These are phyloP conservation scores for Artemisia tridentata DNA, from an alignment of 129 eudicot genomes.

Conservation along the genomic window DNA sequence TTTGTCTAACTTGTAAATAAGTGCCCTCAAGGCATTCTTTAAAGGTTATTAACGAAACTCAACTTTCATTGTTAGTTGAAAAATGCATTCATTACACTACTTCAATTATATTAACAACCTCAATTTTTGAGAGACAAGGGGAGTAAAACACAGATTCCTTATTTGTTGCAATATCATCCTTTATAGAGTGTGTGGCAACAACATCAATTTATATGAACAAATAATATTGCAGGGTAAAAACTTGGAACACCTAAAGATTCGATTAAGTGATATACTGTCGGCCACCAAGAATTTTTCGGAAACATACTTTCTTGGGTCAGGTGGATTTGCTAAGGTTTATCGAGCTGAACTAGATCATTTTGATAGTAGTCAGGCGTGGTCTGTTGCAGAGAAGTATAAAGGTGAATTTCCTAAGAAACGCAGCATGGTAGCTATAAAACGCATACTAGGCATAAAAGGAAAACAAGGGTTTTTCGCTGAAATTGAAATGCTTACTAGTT, in stretches of 20 bases:
- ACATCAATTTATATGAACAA: too few relatives aligned
- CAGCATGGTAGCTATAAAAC: background rate
- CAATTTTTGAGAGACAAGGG: too few relatives aligned
- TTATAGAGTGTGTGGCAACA: too few relatives aligned
- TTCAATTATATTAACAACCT: too few relatives aligned
- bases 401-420: background rate
- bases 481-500: slow-evolving; percentile 7
- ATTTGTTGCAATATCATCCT: too few relatives aligned
- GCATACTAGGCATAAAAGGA: background rate
- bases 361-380: background rate
- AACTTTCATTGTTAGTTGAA: too few relatives aligned
- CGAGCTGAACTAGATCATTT: background rate
- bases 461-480: background rate
- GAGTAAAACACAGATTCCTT: too few relatives aligned
- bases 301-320: background rate
- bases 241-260: background rate
- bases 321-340: background rate
- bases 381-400: background rate
- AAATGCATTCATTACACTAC: too few relatives aligned
- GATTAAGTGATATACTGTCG: background rate
- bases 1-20: too few relatives aligned
- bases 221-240: background rate
- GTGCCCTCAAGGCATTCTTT: too few relatives aligned
- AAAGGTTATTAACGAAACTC: too few relatives aligned
- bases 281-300: background rate